phyloP scores from a whole-genome alignment of 148 eudicot species.

The Vaccinium corymbosum region DNA sequence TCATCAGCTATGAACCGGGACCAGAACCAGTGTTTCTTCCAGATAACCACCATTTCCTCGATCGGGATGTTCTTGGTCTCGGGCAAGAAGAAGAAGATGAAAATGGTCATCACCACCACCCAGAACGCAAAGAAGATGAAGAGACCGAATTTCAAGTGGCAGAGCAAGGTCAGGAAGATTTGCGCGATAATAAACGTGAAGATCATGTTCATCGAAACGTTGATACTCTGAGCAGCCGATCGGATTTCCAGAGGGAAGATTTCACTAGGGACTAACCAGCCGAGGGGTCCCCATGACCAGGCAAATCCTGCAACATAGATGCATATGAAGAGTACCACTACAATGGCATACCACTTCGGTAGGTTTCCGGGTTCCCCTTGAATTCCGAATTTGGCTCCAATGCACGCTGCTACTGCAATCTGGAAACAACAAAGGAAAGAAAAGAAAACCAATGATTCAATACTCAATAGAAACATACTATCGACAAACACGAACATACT shows the following conservation, averaged over 20 bases:
- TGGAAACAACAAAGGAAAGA: slow-evolving; percentile 1
- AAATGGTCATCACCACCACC: slow-evolving; percentile 35
- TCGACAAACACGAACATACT: background rate
- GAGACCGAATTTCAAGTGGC: slow-evolving; percentile 35
- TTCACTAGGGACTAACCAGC: slow-evolving; percentile 45
- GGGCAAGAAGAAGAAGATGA: slow-evolving; percentile 34
- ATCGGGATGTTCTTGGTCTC: slow-evolving; percentile 45
- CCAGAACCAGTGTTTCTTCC: slow-evolving; percentile 48
- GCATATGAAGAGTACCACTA: slow-evolving; percentile 34
- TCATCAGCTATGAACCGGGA: slow-evolving; percentile 21
- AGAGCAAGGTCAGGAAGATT: slow-evolving; percentile 32
- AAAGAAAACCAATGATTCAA: background rate
- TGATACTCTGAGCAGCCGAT: slow-evolving; percentile 39
- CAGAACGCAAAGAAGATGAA: slow-evolving; percentile 44
- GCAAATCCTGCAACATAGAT: slow-evolving; percentile 43
- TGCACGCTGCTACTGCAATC: slow-evolving; percentile 25
- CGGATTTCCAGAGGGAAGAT: slow-evolving; percentile 46
- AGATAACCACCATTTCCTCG: slow-evolving; percentile 36
- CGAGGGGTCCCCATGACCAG: slow-evolving; percentile 53
- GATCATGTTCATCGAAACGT: slow-evolving; percentile 33
- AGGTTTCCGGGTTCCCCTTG: slow-evolving; percentile 23
- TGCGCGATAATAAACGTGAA: slow-evolving; percentile 38
- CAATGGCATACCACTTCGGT: slow-evolving; percentile 26
- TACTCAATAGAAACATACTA: background rate
- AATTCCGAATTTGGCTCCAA: slow-evolving; percentile 30